phyloP scores from a whole-genome alignment of 345 rosid genomes.

The Noccaea bulbosa region DNA sequence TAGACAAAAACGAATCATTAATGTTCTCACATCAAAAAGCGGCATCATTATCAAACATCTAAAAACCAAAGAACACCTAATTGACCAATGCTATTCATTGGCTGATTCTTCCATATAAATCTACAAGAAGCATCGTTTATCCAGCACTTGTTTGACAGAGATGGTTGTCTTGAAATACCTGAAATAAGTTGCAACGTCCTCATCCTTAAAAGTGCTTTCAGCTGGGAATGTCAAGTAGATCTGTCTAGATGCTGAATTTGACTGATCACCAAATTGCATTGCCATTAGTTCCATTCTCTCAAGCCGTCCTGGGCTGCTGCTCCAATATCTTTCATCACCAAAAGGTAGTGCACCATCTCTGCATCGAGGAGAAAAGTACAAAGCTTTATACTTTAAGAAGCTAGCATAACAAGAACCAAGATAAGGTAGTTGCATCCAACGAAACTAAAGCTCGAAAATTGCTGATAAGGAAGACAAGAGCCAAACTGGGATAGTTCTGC shows the following conservation, averaged over 20 bases:
- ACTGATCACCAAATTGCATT: constrained; percentile 66
- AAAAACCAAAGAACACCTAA: constrained; percentile 3
- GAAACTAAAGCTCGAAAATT: constrained; percentile 11
- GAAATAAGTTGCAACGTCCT: constrained; percentile 91
- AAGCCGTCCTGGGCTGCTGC: constrained; percentile 58
- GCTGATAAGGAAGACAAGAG: background rate
- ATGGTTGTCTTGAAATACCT: constrained; percentile 51
- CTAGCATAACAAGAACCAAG: background rate
- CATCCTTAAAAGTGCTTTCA: constrained; percentile 90
- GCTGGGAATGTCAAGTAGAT: constrained; percentile 97
- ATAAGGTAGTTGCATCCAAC: background rate
- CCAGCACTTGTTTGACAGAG: constrained; percentile 6
- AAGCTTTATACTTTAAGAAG: background rate
- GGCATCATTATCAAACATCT: background rate
- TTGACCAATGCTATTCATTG: constrained; percentile 1
- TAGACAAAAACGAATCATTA: constrained; percentile 31
- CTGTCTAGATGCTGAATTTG: constrained; percentile 76
- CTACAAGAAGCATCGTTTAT: constrained; percentile 4
- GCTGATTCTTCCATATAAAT: background rate
- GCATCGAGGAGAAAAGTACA: constrained; percentile 12
- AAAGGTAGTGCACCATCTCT: constrained; percentile 49
- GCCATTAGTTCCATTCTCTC: constrained; percentile 58
- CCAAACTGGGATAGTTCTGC: background rate
- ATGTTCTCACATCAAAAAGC: background rate
- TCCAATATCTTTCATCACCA: constrained; percentile 64